A percentile compares a stretch with the other conserved stretches of the same genome.
phyloP scores from a whole-genome alignment of 1,284 basidiomycete genomes.

The Wallemia mellicola region DNA sequence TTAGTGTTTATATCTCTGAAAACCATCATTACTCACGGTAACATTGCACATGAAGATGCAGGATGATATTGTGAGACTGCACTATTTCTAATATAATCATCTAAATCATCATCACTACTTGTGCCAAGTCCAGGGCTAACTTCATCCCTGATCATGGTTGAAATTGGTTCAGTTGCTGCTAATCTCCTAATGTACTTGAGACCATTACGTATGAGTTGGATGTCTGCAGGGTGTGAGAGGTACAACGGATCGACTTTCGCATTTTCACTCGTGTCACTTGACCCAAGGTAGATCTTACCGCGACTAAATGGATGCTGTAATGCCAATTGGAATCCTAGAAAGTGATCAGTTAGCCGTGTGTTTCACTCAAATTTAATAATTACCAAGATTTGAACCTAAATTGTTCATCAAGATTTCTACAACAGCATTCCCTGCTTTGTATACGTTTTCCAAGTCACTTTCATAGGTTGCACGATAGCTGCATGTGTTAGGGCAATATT shows the following conservation, averaged over 20 bases:
- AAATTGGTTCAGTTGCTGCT: neutral
- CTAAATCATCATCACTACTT: neutral
- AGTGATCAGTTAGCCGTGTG: neutral
- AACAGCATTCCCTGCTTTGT: neutral
- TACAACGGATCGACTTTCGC: neutral
- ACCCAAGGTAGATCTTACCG: neutral
- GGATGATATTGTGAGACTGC: conserved; percentile 21
- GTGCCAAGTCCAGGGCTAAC: neutral
- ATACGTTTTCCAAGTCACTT: neutral
- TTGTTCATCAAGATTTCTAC: neutral
- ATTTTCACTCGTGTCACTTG: neutral
- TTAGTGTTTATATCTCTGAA: too few relatives aligned
- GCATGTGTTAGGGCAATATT: too few relatives aligned
- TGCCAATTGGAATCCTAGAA: neutral
- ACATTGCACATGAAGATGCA: conserved; percentile 30
- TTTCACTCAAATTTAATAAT: neutral
- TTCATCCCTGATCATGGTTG: neutral
- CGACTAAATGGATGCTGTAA: neutral
- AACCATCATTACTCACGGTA: too few relatives aligned
- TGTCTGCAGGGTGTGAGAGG: neutral
- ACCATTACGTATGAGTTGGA: neutral
- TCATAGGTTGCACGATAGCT: neutral
- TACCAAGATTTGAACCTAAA: neutral
- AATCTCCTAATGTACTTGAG: neutral
- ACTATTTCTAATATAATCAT: neutral